Percentiles rank a stretch among this genome's conserved stretches.
Conservation (phyloP, 768 basidiomycete genomes). For the Boletus subparvulus region DNA sequence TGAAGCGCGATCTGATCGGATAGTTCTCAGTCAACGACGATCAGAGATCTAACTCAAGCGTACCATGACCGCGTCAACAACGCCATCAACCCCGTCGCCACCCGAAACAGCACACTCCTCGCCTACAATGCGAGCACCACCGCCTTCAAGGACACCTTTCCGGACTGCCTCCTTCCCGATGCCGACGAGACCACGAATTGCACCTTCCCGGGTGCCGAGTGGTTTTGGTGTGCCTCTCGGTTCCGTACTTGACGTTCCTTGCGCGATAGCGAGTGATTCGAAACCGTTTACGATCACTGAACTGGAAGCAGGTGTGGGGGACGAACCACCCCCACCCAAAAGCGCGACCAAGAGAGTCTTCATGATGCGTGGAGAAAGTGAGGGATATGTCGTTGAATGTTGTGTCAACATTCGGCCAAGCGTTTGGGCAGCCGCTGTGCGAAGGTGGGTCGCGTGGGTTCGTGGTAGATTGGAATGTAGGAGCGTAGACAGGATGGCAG, state of each 20-base stretch:
- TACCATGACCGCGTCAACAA: constrained; percentile 66
- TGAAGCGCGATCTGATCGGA: constrained; percentile 55
- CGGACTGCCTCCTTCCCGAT: constrained; percentile 84
- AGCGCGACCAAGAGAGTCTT: constrained; percentile 91
- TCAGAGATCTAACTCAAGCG: constrained; percentile 12
- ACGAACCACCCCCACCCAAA: constrained; percentile 37
- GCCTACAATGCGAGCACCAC: constrained; percentile 73
- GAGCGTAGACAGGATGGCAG: constrained; percentile 87
- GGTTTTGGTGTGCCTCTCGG: constrained; percentile 46
- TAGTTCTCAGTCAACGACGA: not conserved
- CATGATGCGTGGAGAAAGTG: constrained; percentile 84
- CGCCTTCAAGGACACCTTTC: constrained; percentile 79
- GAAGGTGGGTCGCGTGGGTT: constrained; percentile 64
- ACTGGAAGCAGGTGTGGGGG: constrained; percentile 6
- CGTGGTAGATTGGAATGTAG: constrained; percentile 83
- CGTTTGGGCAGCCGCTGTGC: constrained; percentile 80
- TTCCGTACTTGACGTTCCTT: constrained; percentile 42
- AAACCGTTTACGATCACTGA: constrained; percentile 26
- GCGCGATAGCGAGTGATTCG: constrained; percentile 24
- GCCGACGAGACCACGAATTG: constrained; percentile 81
- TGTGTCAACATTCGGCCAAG: constrained; percentile 78
- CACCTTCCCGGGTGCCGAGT: constrained; percentile 83
- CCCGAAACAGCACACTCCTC: constrained; percentile 50
- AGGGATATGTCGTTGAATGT: constrained; percentile 87
- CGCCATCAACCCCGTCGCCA: constrained; percentile 38